Conservation (phyloP, 495 filamentous ascomycete genomes). For the Melanomma pulvis-pyrius region DNA sequence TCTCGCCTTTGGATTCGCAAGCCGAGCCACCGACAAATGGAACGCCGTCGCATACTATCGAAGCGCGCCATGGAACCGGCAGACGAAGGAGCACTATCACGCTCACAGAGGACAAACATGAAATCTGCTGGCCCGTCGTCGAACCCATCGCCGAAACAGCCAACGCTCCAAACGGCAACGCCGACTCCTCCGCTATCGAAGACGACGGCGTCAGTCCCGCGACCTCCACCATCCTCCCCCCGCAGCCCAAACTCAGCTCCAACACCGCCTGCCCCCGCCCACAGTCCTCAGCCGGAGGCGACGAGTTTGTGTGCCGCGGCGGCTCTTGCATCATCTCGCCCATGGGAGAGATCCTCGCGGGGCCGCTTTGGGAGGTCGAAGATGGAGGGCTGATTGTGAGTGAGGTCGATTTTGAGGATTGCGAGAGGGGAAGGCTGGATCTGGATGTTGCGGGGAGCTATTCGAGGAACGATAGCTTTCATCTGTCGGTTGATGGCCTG, state of each 20-base stretch:
- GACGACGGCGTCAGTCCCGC: neutral
- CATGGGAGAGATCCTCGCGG: slow-evolving; percentile 72
- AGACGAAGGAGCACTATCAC: slow-evolving; percentile 46
- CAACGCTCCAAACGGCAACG: neutral
- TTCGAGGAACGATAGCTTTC: slow-evolving; percentile 81
- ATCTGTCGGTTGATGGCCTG: slow-evolving; percentile 72
- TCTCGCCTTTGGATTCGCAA: neutral
- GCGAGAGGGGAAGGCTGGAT: slow-evolving; percentile 63
- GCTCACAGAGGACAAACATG: slow-evolving; percentile 54
- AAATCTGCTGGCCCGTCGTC: slow-evolving; percentile 54
- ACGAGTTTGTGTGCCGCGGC: slow-evolving; percentile 64
- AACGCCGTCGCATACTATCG: neutral
- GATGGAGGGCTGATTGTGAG: slow-evolving; percentile 54
- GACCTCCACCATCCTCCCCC: neutral
- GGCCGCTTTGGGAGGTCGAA: slow-evolving; percentile 83
- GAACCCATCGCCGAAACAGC: slow-evolving; percentile 17
- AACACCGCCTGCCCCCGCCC: neutral
- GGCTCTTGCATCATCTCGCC: slow-evolving; percentile 84
- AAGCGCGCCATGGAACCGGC: slow-evolving; percentile 18
- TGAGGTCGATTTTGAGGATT: slow-evolving; percentile 66
- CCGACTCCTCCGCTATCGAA: neutral
- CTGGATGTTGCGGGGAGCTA: slow-evolving; percentile 78
- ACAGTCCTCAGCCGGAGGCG: slow-evolving; percentile 26
- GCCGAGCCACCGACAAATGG: neutral
- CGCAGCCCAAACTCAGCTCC: neutral